Evolutionary conservation across 352 stramenopile genomes (phyloP).

Genomic region (Pythium dissimile): DNA sequence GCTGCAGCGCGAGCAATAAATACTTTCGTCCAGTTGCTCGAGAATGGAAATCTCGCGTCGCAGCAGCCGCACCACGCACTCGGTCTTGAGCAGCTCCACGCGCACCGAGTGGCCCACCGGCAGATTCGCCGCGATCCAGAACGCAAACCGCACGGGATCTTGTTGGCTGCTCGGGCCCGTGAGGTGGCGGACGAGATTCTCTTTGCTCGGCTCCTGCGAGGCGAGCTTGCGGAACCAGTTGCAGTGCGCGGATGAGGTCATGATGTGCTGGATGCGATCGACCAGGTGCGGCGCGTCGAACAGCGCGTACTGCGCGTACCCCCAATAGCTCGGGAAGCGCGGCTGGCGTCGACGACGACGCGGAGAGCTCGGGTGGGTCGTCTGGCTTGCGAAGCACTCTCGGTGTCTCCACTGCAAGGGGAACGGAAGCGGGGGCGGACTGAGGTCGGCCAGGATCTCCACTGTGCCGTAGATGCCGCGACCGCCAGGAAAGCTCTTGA

Average conservation of each 20-base stretch:
- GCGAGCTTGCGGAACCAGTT: slow-evolving; percentile 50
- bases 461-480: slow-evolving; percentile 32
- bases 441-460: slow-evolving; percentile 58
- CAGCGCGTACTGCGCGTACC: slow-evolving; percentile 34
- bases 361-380: neutral
- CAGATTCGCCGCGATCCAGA: slow-evolving; percentile 76
- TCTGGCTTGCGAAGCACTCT: neutral
- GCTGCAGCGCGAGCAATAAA: slow-evolving; percentile 63
- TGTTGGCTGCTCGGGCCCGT: slow-evolving; percentile 33
- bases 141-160: slow-evolving; percentile 71
- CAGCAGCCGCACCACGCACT: slow-evolving; percentile 57
- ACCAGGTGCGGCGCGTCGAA: slow-evolving; percentile 66
- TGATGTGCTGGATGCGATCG: slow-evolving; percentile 56
- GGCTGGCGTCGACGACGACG: slow-evolving; percentile 2
- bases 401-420: neutral
- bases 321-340: slow-evolving; percentile 53
- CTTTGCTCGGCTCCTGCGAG: slow-evolving; percentile 15
- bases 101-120: slow-evolving; percentile 56
- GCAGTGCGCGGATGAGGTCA: slow-evolving; percentile 68
- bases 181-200: slow-evolving; percentile 18
- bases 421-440: slow-evolving; percentile 43
- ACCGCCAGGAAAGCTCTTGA: slow-evolving; percentile 21
- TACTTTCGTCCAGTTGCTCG: slow-evolving; percentile 51
- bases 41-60: slow-evolving; percentile 57
- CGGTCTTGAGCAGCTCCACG: slow-evolving; percentile 52